A percentile compares a stretch with the other conserved stretches of the same genome.
Evolutionary conservation across 225 moss, liverwort and hornwort genomes (phyloP).

Genomic region (Anthoceros angustus): DNA sequence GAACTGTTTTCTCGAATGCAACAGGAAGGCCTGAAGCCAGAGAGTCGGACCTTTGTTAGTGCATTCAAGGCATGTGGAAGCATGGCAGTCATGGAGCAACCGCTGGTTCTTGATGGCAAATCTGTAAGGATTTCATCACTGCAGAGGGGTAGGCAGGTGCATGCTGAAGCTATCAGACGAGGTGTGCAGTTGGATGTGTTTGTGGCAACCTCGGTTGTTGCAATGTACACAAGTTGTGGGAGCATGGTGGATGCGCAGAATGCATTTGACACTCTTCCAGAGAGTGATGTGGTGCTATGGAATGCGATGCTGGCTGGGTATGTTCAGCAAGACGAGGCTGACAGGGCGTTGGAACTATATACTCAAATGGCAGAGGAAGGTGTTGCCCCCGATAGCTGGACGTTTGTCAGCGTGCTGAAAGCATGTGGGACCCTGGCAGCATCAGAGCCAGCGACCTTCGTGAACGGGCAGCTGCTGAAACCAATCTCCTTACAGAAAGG

Average conservation of each 20-base stretch:
- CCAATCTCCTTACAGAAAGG: background rate
- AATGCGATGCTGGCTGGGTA: background rate
- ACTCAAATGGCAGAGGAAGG: background rate
- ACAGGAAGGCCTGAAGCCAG: background rate
- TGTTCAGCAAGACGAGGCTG: background rate
- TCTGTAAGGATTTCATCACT: background rate
- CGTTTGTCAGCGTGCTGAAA: slow-evolving; percentile 3
- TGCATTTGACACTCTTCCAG: background rate
- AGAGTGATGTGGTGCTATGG: background rate
- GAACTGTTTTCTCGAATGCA: background rate
- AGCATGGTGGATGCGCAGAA: background rate
- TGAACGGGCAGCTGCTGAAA: background rate
- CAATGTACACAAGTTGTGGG: slow-evolving; percentile 3
- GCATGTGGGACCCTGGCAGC: background rate
- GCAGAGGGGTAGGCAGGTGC: background rate
- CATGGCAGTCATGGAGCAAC: background rate
- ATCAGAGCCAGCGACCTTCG: background rate
- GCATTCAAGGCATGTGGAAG: background rate
- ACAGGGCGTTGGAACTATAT: background rate
- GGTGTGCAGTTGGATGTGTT: background rate
- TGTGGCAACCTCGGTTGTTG: background rate
- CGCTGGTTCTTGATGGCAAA: background rate
- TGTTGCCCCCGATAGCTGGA: background rate
- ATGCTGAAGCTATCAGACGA: background rate
- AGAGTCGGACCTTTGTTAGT: background rate